Evolutionary conservation across 1,284 basidiomycete genomes (phyloP).

Genomic region (Malassezia vespertilionis): DNA sequence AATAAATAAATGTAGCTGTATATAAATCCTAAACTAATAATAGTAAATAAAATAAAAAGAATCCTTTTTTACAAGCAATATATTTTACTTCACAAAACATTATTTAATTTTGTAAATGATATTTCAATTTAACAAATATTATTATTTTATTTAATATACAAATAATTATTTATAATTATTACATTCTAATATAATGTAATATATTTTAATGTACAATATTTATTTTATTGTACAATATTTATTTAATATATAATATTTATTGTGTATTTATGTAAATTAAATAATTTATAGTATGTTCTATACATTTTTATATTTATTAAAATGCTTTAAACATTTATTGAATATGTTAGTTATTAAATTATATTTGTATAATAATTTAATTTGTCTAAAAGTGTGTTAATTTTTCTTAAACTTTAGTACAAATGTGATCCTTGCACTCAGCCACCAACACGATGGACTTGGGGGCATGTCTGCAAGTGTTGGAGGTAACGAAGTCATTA

Average conservation of each 20-base stretch:
- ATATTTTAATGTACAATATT: neutral
- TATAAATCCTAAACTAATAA: neutral
- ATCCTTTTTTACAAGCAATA: neutral
- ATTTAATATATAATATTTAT: neutral
- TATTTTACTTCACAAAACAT: neutral
- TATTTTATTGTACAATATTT: conserved; percentile 3
- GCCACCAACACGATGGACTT: too few relatives aligned
- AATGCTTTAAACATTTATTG: neutral
- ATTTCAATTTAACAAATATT: neutral
- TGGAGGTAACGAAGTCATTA: too few relatives aligned
- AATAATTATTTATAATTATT: too few relatives aligned
- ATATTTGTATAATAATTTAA: neutral
- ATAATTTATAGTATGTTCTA: neutral
- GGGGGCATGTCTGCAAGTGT: too few relatives aligned
- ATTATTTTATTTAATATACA: neutral
- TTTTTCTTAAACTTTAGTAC: neutral
- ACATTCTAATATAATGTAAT: neutral
- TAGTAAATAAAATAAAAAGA: neutral
- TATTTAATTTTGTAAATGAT: neutral
- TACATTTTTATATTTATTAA: neutral
- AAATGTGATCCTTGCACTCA: neutral
- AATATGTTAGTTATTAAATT: neutral
- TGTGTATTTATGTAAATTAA: neutral
- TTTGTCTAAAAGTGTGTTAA: neutral
- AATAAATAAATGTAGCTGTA: neutral